phyloP scores from a whole-genome alignment of 257 asterid genomes.

The Buddleja alternifolia region DNA sequence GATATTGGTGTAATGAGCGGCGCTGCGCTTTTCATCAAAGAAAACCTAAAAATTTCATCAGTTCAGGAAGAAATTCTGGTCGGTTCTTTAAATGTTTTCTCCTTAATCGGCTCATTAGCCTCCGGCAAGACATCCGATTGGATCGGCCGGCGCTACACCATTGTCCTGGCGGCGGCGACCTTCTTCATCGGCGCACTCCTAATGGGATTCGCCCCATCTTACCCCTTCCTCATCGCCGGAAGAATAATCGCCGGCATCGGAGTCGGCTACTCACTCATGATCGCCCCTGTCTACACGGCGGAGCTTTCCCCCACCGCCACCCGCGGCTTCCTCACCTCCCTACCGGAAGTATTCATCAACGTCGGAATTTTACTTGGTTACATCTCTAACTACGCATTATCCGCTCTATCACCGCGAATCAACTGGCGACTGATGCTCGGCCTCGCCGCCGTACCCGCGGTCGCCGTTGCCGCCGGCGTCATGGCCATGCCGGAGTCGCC shows the following conservation, averaged over 20 bases:
- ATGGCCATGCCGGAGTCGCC: constrained; percentile 87
- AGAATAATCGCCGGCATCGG: constrained; percentile 76
- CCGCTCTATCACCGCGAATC: constrained; percentile 45
- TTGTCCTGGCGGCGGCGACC: constrained; percentile 66
- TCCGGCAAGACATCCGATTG: constrained; percentile 86
- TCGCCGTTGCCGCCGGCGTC: constrained; percentile 57
- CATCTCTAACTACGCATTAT: constrained; percentile 51
- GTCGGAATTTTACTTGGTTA: constrained; percentile 76
- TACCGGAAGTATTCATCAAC: constrained; percentile 81
- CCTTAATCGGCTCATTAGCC: constrained; percentile 69
- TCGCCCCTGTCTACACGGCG: constrained; percentile 82
- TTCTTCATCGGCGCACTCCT: constrained; percentile 68
- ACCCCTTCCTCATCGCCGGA: constrained; percentile 66
- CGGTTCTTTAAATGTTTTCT: constrained; percentile 67
- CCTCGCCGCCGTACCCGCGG: constrained; percentile 68
- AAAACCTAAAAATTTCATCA: constrained; percentile 58
- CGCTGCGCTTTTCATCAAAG: constrained; percentile 67
- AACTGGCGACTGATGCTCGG: constrained; percentile 95
- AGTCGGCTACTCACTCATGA: constrained; percentile 83
- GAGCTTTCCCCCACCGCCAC: constrained; percentile 76
- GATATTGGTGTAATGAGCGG: constrained; percentile 96
- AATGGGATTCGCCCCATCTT: constrained; percentile 83
- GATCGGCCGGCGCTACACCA: constrained; percentile 86
- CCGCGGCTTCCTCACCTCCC: constrained; percentile 81
- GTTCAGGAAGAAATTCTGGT: constrained; percentile 62